phyloP scores from a whole-genome alignment of 108 stramenopile genomes.

The Conticribra weissflogii region DNA sequence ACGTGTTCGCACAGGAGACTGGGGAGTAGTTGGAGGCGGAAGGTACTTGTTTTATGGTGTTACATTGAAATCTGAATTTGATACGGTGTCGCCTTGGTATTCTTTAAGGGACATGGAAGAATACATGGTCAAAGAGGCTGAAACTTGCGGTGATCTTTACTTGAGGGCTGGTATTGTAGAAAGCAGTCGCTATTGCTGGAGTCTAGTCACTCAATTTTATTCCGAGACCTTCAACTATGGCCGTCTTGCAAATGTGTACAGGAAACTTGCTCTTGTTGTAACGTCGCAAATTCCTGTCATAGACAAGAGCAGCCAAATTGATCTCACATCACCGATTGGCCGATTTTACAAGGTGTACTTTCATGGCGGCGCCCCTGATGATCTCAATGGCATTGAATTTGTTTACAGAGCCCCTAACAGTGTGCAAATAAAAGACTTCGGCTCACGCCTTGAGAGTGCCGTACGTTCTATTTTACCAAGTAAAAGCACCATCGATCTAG shows the following conservation, averaged over 20 bases:
- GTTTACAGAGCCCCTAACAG: slow-evolving; percentile 76
- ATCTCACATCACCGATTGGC: slow-evolving; percentile 73
- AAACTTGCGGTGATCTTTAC: slow-evolving; percentile 76
- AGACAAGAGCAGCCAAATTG: slow-evolving; percentile 71
- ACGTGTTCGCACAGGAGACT: slow-evolving; percentile 64
- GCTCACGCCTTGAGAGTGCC: slow-evolving; percentile 61
- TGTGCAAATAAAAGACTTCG: slow-evolving; percentile 74
- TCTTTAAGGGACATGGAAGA: slow-evolving; percentile 75
- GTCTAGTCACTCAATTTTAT: slow-evolving; percentile 76
- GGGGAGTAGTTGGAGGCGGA: slow-evolving; percentile 60
- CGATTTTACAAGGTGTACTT: slow-evolving; percentile 89
- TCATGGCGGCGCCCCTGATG: slow-evolving; percentile 91
- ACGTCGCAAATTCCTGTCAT: slow-evolving; percentile 75
- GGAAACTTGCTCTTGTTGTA: slow-evolving; percentile 68
- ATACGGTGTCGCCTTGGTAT: slow-evolving; percentile 69
- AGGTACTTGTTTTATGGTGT: slow-evolving; percentile 82
- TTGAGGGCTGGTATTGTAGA: slow-evolving; percentile 81
- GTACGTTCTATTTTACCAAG: slow-evolving; percentile 78
- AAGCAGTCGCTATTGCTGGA: slow-evolving; percentile 80
- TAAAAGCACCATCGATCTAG: slow-evolving; percentile 81
- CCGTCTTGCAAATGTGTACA: slow-evolving; percentile 70
- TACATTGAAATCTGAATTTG: slow-evolving; percentile 74
- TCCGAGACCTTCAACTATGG: slow-evolving; percentile 83
- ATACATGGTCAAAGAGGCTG: slow-evolving; percentile 87
- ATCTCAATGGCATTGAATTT: slow-evolving; percentile 79